Evolutionary conservation across 1,139 yeast genomes (phyloP).

Genomic region (Pichia sp.): DNA sequence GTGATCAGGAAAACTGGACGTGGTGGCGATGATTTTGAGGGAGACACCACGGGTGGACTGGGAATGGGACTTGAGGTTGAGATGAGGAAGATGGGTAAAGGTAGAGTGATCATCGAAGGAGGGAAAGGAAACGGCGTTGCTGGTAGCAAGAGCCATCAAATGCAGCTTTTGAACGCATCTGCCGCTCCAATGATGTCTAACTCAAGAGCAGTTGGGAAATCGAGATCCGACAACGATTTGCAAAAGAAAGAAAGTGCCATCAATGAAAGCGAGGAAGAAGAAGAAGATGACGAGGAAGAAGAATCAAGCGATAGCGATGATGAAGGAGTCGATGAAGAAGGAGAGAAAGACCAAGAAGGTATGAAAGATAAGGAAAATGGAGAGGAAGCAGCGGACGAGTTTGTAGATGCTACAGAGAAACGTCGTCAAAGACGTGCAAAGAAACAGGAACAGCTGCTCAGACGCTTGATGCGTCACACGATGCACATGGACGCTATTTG

Average conservation of each 20-base stretch:
- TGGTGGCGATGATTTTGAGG: too few relatives aligned
- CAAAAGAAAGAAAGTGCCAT: too few relatives aligned
- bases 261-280: constrained; percentile 9
- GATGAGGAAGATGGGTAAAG: too few relatives aligned
- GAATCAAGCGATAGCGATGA: constrained; percentile 13
- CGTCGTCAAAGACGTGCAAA: constrained; percentile 22
- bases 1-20: constrained; percentile 6
- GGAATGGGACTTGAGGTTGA: too few relatives aligned
- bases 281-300: constrained; percentile 6
- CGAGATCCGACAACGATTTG: too few relatives aligned
- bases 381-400: constrained; percentile 7
- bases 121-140: too few relatives aligned
- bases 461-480: constrained; percentile 29
- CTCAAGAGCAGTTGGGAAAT: too few relatives aligned
- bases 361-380: constrained; percentile 1
- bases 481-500: constrained; percentile 17
- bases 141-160: too few relatives aligned
- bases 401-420: constrained; percentile 14
- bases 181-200: too few relatives aligned
- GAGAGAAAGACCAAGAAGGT: constrained; percentile 6
- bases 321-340: constrained; percentile 14
- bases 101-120: too few relatives aligned
- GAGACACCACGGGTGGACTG: too few relatives aligned
- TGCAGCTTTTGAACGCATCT: too few relatives aligned
- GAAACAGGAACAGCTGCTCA: constrained; percentile 34